Base-by-base conservation (phyloP, 1,284 basidiomycete species). In the Cryptococcus hybrid region DNA sequence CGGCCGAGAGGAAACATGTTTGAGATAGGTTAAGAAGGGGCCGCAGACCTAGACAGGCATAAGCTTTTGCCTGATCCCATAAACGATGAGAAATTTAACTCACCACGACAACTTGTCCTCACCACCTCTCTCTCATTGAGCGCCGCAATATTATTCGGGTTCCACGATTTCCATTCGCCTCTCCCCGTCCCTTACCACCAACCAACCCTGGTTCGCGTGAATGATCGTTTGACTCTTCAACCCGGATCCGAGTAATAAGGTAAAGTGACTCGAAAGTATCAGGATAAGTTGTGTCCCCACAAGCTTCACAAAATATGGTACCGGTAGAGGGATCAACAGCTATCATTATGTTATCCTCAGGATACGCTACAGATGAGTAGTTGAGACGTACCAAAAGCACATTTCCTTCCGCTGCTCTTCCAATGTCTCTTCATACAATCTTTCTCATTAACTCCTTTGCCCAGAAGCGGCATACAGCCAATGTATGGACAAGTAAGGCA, bases 1-100 rank as follows among this genome's bases (percentile, higher is more conserved):
- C 86, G 52, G 90, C 91, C 61, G 92, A 95, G 71, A 99, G 82
- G 79, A 93, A 98, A 71, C 94, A 99, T 0, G 94, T 98, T 67
- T 95, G 90, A 2, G 74, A 77, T 6, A 97, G 86, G 73, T 97
- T 97, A 47, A 96, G 81, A 3, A 97, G 81, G 0, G 94, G 94
- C 56, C 92, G 84, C 8, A 90, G 86, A 55, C 86, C 90, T 90
- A 24, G 24, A 24, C 24, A 24, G 24, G 24, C 24, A 24, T 24
- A 24, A 24, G 24, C 24, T 24, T 24, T 24, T 24, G 63, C 56
- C 51, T 58, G 58, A 47, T 7, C 24, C 30, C 7, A 13, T 47
- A 11, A 36, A 36, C 34, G 36, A 8, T 11, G 5, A 24, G 24
- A 24, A 24, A 47, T 30, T 13, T 30, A 39, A 60, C 62, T 59